Base-by-base conservation (phyloP, 1,284 basidiomycete genomes). In the Austroboletus novae-zelandiae region DNA sequence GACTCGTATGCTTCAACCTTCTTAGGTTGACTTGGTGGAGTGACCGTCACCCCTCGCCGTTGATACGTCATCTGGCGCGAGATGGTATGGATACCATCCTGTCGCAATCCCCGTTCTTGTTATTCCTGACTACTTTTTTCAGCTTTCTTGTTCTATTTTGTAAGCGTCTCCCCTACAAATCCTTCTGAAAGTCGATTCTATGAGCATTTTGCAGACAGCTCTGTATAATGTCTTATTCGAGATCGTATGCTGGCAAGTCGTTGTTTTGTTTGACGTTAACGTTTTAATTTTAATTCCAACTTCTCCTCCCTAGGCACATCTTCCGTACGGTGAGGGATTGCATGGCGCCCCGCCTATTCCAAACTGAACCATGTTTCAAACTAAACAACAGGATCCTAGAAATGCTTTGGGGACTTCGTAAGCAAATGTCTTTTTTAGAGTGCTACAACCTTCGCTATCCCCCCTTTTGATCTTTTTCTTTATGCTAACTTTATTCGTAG, bases 231-330 rank as follows among this genome's bases (percentile, higher is more conserved):
- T 43, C 15, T 0, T 56, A 7, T 23, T 53, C 10, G 42, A 20
- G 3, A 61, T 62, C 5, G 9, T 40, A 34, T 56, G 45, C 18
- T 64, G 64, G 61, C 65, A 41, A n/a, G 62, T 48, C 40, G 8
- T 9, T 23, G 7, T 9, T 23, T 25, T 7, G 5, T 10, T 35
- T n/a, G 4, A 7, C 11, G 14, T 18, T 14, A 6, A 23, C n/a
- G 14, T n/a, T n/a, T 27, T 6, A 40, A 23, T 23, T 10, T 36
- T 17, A 17, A 15, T 36, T 36, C 13, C 8, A 9, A n/a, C 7
- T 18, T 17, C 18, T 15, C 18, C 20, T 11, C 43, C 2, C 14
- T 32, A 61, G 60, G 60, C 48, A 20, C 1, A 1, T 37, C 1
- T 61, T 23, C n/a, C 17, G 34, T 1, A 7, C 7, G 46, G 60